A percentile compares a stretch with the other conserved stretches of the same genome.
Conservation (phyloP, 2,329 filamentous ascomycete species). For the Fusarium sp. region DNA sequence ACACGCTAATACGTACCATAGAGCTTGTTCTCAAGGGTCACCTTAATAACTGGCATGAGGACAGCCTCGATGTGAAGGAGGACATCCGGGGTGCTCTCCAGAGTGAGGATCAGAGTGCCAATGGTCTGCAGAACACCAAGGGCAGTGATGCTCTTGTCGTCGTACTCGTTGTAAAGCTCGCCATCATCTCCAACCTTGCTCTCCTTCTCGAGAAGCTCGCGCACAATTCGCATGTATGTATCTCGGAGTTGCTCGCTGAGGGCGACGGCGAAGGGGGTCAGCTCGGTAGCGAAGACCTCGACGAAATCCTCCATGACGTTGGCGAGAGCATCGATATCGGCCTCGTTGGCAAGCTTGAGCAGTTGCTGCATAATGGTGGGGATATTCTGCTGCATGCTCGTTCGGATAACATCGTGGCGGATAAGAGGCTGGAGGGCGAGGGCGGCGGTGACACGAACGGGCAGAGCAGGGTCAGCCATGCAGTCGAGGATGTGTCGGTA, state of each 20-base stretch:
- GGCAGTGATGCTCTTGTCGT: conserved; percentile 98
- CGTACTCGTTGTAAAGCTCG: conserved; percentile 89
- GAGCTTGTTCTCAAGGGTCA: conserved; percentile 97
- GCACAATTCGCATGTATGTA: conserved; percentile 93
- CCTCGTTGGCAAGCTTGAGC: conserved; percentile 95
- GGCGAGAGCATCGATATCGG: conserved; percentile 94
- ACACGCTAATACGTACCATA: conserved; percentile 73
- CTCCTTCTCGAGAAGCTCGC: conserved; percentile 91
- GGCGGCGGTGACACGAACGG: conserved; percentile 93
- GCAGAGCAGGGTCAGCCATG: conserved; percentile 93
- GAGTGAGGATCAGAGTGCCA: conserved; percentile 93
- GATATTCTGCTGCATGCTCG: conserved; percentile 97
- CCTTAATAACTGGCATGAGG: conserved; percentile 95
- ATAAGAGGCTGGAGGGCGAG: conserved; percentile 96
- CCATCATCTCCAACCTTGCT: conserved; percentile 80
- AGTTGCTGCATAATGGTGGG: conserved; percentile 99
- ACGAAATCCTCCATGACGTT: conserved; percentile 99
- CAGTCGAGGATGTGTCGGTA: conserved; percentile 97
- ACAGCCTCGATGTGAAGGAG: conserved; percentile 94
- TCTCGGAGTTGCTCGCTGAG: conserved; percentile 95
- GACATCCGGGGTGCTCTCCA: conserved; percentile 97
- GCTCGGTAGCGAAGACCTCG: conserved; percentile 95
- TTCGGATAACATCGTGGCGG: conserved; percentile 91
- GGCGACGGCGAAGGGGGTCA: conserved; percentile 96
- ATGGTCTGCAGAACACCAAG: conserved; percentile 97